These are phyloP conservation scores for Larix kaempferi DNA, from an alignment of 75 land plant genomes.

Conservation along the genomic window DNA sequence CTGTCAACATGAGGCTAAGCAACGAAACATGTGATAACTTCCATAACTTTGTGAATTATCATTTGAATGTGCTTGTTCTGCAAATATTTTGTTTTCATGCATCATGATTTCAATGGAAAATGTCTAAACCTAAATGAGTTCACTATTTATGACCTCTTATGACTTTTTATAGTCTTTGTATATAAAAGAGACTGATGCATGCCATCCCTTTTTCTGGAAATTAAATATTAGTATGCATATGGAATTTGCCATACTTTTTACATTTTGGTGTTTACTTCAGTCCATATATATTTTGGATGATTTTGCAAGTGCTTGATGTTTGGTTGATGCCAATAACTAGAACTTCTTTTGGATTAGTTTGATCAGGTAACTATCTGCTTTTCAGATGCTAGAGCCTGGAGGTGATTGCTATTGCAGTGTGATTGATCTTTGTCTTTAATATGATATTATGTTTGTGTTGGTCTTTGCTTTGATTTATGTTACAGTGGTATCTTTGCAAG, in stretches of 20 bases:
- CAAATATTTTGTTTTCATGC: background rate
- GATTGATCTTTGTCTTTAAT: background rate
- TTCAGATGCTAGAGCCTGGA: background rate
- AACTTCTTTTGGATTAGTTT: background rate
- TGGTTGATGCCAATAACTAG: background rate
- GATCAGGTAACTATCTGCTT: background rate
- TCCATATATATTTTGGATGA: background rate
- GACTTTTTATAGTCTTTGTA: background rate
- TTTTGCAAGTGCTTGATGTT: background rate
- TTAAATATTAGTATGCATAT: background rate
- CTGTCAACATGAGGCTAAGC: no score
- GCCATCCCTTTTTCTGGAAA: background rate
- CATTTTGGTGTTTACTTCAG: background rate
- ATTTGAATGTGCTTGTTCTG: background rate
- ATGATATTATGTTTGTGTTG: background rate
- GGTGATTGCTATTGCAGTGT: background rate
- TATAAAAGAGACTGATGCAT: background rate
- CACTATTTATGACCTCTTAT: background rate
- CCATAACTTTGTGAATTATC: background rate
- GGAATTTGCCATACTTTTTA: background rate
- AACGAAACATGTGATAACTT: background rate
- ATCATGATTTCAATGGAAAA: background rate
- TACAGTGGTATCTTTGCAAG: background rate
- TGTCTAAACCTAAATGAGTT: background rate
- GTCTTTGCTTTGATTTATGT: background rate